A percentile compares a stretch with the other conserved stretches of the same genome.
phyloP scores from a whole-genome alignment of 1,284 basidiomycete species.

The Ceratobasidium sp. region DNA sequence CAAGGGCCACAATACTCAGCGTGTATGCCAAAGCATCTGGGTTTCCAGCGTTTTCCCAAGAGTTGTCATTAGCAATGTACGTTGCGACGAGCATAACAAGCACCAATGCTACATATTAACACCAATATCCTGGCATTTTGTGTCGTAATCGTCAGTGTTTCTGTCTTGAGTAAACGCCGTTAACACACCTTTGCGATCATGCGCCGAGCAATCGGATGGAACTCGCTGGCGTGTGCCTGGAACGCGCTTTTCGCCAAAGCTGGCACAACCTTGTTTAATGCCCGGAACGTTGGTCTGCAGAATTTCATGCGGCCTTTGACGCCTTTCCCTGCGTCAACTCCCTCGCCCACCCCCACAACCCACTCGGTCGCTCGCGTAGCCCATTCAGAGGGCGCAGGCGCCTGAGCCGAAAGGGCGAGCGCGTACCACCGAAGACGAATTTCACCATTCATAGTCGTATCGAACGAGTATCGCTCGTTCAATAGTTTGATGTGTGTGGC shows the following conservation, averaged over 20 bases:
- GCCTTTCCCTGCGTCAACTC: constrained; percentile 55
- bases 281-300: constrained; percentile 76
- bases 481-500: constrained; percentile 45
- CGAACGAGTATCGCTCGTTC: constrained; percentile 43
- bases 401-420: constrained; percentile 68
- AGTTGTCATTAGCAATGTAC: neutral
- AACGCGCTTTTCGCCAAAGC: constrained; percentile 74
- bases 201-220: constrained; percentile 82
- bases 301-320: constrained; percentile 87
- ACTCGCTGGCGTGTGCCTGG: constrained; percentile 65
- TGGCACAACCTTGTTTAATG: constrained; percentile 69
- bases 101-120: neutral
- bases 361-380: constrained; percentile 72
- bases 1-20: too few species aligned
- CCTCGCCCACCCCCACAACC: constrained; percentile 71
- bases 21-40: too few species aligned
- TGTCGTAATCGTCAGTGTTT: neutral
- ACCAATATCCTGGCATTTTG: constrained; percentile 36
- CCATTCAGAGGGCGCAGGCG: constrained; percentile 61
- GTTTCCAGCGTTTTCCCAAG: too few species aligned
- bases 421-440: constrained; percentile 65
- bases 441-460: constrained; percentile 48
- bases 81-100: neutral
- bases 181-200: constrained; percentile 77
- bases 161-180: neutral